phyloP scores from a whole-genome alignment of 805 yeast genomes.

The Dipodascus geniculatus region DNA sequence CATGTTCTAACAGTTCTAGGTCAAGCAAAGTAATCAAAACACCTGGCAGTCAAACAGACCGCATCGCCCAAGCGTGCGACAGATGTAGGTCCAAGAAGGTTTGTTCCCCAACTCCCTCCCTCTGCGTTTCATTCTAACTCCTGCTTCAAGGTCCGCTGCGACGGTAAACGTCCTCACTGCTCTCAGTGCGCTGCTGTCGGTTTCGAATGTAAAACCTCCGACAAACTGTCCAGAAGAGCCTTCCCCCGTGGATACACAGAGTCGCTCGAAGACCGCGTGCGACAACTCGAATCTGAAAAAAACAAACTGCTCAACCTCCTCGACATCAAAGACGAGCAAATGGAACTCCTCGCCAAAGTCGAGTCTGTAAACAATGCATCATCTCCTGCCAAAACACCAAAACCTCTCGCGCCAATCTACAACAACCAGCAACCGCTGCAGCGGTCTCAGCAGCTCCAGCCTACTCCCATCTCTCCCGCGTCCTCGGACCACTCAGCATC shows the following conservation, averaged over 20 bases:
- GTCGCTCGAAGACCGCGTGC: conserved; percentile 74
- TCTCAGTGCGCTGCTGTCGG: conserved; percentile 78
- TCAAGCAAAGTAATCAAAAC: conserved; percentile 46
- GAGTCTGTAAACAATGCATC: conserved; percentile 10
- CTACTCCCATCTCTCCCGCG: background rate
- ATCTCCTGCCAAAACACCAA: background rate
- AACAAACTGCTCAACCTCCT: conserved; percentile 52
- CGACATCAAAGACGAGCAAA: conserved; percentile 52
- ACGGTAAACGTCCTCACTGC: conserved; percentile 58
- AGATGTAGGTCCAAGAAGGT: conserved; percentile 62
- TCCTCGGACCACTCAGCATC: background rate
- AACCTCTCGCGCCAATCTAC: background rate
- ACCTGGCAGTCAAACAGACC: conserved; percentile 51
- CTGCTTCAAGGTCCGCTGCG: conserved; percentile 41
- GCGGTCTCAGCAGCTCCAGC: background rate
- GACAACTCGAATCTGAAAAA: conserved; percentile 77
- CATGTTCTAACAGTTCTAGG: background rate
- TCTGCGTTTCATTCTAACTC: conserved; percentile 12
- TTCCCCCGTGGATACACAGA: conserved; percentile 91
- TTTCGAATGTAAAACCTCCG: conserved; percentile 79
- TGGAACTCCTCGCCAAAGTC: conserved; percentile 31
- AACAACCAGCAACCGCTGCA: background rate
- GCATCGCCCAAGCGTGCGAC: conserved; percentile 89
- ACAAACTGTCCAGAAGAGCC: conserved; percentile 72
- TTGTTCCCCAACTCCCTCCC: background rate